These are phyloP conservation scores for Candida cerambycidarum DNA, from an alignment of 805 yeast species.

Conservation along the genomic window DNA sequence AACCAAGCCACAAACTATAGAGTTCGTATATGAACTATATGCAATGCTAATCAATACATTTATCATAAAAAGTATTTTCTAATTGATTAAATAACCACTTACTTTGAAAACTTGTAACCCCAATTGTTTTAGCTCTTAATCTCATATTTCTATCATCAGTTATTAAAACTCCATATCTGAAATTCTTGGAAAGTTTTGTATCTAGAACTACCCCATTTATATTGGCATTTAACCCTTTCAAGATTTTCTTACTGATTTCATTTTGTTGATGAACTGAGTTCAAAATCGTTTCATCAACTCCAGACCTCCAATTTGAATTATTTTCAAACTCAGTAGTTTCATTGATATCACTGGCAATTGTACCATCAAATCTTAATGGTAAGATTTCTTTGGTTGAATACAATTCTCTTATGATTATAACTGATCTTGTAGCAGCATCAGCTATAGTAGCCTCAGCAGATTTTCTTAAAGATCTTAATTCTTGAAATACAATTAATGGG, in stretches of 20 bases:
- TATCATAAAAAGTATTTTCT: slow-evolving; percentile 46
- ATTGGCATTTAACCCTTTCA: slow-evolving; percentile 38
- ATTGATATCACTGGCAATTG: slow-evolving; percentile 63
- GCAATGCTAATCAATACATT: slow-evolving; percentile 48
- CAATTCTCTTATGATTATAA: slow-evolving; percentile 68
- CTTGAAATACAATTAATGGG: slow-evolving; percentile 78
- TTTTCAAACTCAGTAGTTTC: slow-evolving; percentile 75
- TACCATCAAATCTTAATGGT: slow-evolving; percentile 69
- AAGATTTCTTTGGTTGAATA: slow-evolving; percentile 54
- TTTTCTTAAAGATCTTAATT: slow-evolving; percentile 65
- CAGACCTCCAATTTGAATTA: slow-evolving; percentile 69
- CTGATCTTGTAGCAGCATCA: slow-evolving; percentile 80
- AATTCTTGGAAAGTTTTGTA: slow-evolving; percentile 40
- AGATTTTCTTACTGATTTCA: slow-evolving; percentile 36
- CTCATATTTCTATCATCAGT: slow-evolving; percentile 78
- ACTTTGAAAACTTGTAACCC: slow-evolving; percentile 55
- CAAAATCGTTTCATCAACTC: slow-evolving; percentile 67
- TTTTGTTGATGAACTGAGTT: slow-evolving; percentile 48
- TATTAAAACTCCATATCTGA: slow-evolving; percentile 60
- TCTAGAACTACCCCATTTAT: slow-evolving; percentile 21
- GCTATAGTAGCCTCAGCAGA: slow-evolving; percentile 71
- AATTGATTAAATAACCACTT: slow-evolving; percentile 59
- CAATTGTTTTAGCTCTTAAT: slow-evolving; percentile 59
- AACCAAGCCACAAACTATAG: not conserved
- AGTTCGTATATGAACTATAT: slow-evolving; percentile 2